Evolutionary conservation across 2,329 filamentous ascomycete species (phyloP).

Genomic region (Clarireedia hainanense): DNA sequence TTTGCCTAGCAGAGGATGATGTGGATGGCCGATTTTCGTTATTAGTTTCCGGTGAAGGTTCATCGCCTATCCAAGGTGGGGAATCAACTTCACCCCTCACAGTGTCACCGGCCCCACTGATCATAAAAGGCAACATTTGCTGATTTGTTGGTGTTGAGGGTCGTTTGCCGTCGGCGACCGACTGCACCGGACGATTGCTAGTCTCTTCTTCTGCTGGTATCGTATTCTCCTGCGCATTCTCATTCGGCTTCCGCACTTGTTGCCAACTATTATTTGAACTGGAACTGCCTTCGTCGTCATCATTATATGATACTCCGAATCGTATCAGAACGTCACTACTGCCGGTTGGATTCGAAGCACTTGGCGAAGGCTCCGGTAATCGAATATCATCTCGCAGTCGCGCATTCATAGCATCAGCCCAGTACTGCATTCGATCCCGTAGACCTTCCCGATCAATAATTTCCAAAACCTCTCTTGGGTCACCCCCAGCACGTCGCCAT

Average conservation of each 20-base stretch:
- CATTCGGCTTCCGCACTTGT: slow-evolving; percentile 11
- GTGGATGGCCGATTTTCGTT: neutral
- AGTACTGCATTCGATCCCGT: slow-evolving; percentile 50
- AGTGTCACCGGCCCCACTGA: too few species aligned
- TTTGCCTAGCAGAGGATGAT: slow-evolving; percentile 31
- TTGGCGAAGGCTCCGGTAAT: too few species aligned
- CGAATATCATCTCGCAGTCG: neutral
- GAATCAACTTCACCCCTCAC: neutral
- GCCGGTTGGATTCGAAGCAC: neutral
- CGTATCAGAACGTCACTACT: neutral
- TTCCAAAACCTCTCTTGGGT: slow-evolving; percentile 48
- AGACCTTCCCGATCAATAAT: slow-evolving; percentile 55
- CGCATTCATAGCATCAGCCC: slow-evolving; percentile 38
- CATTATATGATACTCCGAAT: neutral
- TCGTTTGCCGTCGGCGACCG: neutral
- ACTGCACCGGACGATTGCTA: neutral
- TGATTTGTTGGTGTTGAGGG: too few species aligned
- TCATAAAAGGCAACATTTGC: too few species aligned
- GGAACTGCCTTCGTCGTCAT: slow-evolving; percentile 12
- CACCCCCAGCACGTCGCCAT: slow-evolving; percentile 51
- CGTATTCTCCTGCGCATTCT: neutral
- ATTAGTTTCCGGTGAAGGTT: neutral
- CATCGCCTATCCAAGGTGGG: neutral
- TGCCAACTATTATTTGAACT: slow-evolving; percentile 22
- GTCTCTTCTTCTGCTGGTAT: neutral